Percentiles rank a stretch among this genome's conserved stretches.
Conservation (phyloP, 345 rosid species). For the Mangifera indica region DNA sequence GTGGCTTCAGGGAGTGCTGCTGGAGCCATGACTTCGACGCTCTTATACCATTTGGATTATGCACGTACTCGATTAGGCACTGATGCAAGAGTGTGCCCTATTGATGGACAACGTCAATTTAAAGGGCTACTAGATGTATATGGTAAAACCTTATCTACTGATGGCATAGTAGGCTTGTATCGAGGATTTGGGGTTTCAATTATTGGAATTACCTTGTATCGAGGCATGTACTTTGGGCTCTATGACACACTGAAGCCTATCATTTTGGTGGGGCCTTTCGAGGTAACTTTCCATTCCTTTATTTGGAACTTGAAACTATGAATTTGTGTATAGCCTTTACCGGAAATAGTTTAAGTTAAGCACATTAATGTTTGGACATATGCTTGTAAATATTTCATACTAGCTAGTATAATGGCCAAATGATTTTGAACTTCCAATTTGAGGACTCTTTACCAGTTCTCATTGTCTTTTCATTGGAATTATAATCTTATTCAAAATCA, state of each 20-base stretch:
- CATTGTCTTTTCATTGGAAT: background rate
- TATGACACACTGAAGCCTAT: conserved; percentile 89
- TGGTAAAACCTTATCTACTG: conserved; percentile 65
- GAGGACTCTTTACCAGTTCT: conserved; percentile 1
- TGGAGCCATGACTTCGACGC: conserved; percentile 80
- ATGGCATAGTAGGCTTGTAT: conserved; percentile 73
- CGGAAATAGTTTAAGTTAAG: background rate
- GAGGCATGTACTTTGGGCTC: conserved; percentile 94
- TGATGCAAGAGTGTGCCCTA: conserved; percentile 60
- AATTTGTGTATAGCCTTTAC: background rate
- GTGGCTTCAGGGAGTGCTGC: conserved; percentile 97
- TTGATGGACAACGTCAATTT: conserved; percentile 63
- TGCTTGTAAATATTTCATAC: no score
- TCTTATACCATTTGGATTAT: conserved; percentile 88
- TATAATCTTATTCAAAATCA: background rate
- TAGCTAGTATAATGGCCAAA: no score
- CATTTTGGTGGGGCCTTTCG: conserved; percentile 74
- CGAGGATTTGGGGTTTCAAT: conserved; percentile 92
- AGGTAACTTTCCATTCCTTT: conserved; percentile 45
- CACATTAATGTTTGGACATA: background rate
- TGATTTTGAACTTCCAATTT: conserved; percentile 4
- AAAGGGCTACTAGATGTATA: conserved; percentile 84
- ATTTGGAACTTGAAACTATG: conserved; percentile 6
- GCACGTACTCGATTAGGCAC: conserved; percentile 87
- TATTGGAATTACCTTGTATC: conserved; percentile 83